Base-by-base conservation (phyloP, 345 rosid species). In the Brassica incana region DNA sequence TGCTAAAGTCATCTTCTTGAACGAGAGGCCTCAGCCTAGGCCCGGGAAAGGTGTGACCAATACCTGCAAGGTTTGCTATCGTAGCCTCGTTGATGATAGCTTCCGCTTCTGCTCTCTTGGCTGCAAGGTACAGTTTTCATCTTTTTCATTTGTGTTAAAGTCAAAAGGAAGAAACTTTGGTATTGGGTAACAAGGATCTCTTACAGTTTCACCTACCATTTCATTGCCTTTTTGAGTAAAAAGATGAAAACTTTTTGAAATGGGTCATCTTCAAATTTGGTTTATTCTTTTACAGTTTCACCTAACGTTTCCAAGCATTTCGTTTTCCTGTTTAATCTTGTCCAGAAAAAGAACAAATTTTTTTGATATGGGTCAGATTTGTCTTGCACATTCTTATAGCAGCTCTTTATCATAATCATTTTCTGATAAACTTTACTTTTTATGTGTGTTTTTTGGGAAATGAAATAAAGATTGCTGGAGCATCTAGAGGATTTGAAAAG, bases 81-180 rank as follows among this genome's bases (percentile, higher is more conserved):
- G 99, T 48, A 89, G 92, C 85, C 98, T 96, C 52, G 95, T 93
- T 2, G 99, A 96, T 79, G 99, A 96, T 77, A 88, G 93, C 78
- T 96, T 92, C 91, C 83, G 87, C 38, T 96, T 93, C 85, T 96
- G 99, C 93, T 96, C 99, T 30, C 97, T 93, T 56, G 98, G 97
- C 50, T 96, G 99, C 89, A 96, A 96, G 99, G 99, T 94, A 82
- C 67, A 61, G 4, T 18, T 72, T 8, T 59, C 30, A 65, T 67
- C 77, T 54, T 72, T 62, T 63, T 52, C 8, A 43, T n/a, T 52
- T 52, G 18, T 29, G 10, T 12, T 33, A 8, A 40, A 29, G 9
- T 16, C 70, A 29, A 65, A 65, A 78, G 30, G 68, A 69, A 63
- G 35, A 67, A 71, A 64, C 16, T 71, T 65, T 63, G 66, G 70